Percentiles rank a stretch among this genome's conserved stretches.
phyloP scores from a whole-genome alignment of 148 eudicot species.

The Arbutus unedo region DNA sequence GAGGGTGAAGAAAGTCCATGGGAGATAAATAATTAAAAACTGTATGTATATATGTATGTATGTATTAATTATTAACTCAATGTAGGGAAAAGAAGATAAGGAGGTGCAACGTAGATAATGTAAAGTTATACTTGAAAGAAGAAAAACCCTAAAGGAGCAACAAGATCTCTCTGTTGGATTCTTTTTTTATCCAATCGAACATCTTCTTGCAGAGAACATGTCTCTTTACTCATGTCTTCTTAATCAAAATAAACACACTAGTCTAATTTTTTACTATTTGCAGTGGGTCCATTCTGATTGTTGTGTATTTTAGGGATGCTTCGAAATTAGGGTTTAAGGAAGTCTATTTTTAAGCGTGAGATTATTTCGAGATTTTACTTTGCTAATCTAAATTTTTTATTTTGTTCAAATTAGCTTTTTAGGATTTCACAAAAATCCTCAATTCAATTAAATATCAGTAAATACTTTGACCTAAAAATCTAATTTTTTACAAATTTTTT shows the following conservation, averaged over 20 bases:
- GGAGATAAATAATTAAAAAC: background rate
- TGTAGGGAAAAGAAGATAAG: conserved; percentile 46
- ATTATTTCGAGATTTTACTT: too few relatives aligned
- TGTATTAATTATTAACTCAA: conserved; percentile 22
- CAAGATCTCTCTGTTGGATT: conserved; percentile 50
- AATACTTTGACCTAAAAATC: too few relatives aligned
- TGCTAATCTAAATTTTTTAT: too few relatives aligned
- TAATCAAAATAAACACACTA: background rate
- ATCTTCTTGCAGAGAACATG: conserved; percentile 65
- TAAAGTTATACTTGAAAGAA: conserved; percentile 23
- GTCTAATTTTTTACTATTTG: background rate
- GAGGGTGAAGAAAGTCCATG: conserved; percentile 10
- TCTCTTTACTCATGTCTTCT: conserved; percentile 44
- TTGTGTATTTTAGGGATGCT: conserved; percentile 23
- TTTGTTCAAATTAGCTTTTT: too few relatives aligned
- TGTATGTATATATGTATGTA: background rate
- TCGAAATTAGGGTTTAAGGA: background rate
- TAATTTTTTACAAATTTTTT: too few relatives aligned
- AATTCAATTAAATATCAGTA: too few relatives aligned
- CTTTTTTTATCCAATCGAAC: conserved; percentile 69
- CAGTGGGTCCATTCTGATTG: background rate
- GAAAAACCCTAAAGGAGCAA: conserved; percentile 40
- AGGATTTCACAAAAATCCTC: too few relatives aligned
- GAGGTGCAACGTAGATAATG: conserved; percentile 19
- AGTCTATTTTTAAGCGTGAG: background rate